Evolutionary conservation across 2,329 filamentous ascomycete species (phyloP), one percentile per base, ranked within the genome.

Genomic region (Phialophora tarda): DNA sequence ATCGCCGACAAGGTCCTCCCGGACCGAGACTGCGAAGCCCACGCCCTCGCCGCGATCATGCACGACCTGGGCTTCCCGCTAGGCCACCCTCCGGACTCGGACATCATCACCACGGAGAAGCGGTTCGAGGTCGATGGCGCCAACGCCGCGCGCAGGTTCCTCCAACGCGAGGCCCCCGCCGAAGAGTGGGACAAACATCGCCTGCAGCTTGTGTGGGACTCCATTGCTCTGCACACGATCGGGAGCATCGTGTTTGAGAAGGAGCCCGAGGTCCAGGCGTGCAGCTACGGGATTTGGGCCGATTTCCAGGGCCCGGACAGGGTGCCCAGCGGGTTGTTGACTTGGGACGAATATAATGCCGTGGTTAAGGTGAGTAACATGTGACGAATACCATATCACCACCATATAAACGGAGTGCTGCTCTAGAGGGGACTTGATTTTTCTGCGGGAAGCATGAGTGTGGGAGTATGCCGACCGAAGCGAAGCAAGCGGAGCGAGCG

Each of bases 101-200:
- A 74, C 34, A 62, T 80, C n/a, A 69, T 82, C 17, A 80, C 78
- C 54, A 50, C 72, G 1, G 81, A 84, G 72, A 80, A 80, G 34
- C 77, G 82, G 7, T 84, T 85, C 71, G 82, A 85, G 65, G 80
- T 84, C 28, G 82, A 84, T 68, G 78, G 82, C 14, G 82, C 82
- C 11, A 78, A 81, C 63, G 79, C 76, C 2, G 80, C 82, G 1
- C 72, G 79, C 0, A 72, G 77, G 0, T 83, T 82, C 64, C 50
- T 69, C 23, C 62, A 24, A 14, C 14, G 66, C n/a, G 55, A 53
- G n/a, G 58, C 59, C n/a, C 26, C 28, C 11, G 41, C 48, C 21
- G 30, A 47, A 28, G 66, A 71, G 1, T 83, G 81, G 80, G 76
- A 81, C 48, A 73, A 78, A 41, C 75, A 77, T 30, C 74, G 79